A percentile compares a stretch with the other conserved stretches of the same genome.
Evolutionary conservation across 768 basidiomycete species (phyloP).

Genomic region (Tricholoma bakamatsutake): DNA sequence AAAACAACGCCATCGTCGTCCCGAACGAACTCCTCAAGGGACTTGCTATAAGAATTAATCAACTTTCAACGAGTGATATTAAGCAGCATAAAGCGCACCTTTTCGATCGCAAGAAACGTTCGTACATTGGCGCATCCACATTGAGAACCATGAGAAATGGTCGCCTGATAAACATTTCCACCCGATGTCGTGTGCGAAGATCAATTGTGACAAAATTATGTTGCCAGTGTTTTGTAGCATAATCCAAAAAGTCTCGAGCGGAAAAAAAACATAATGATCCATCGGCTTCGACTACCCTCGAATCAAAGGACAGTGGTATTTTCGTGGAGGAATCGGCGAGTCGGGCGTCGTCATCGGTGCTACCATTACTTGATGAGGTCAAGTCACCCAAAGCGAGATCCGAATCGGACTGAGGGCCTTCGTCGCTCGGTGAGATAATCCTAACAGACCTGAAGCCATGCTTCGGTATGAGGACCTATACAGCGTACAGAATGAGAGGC

Average conservation of each 20-base stretch:
- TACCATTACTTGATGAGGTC: not conserved
- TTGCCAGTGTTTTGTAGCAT: constrained; percentile 80
- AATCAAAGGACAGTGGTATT: not conserved
- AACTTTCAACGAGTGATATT: not conserved
- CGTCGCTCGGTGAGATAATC: constrained; percentile 20
- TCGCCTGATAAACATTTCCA: constrained; percentile 71
- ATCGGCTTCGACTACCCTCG: constrained; percentile 7
- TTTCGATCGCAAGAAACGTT: constrained; percentile 57
- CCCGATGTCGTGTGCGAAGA: constrained; percentile 44
- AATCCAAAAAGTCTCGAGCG: constrained; percentile 52
- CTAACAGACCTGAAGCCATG: constrained; percentile 53
- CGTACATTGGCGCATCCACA: constrained; percentile 76
- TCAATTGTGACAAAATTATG: constrained; percentile 78
- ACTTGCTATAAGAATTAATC: constrained; percentile 15
- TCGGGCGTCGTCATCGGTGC: not conserved
- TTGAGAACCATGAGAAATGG: constrained; percentile 87
- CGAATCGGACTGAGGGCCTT: not conserved
- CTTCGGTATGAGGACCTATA: not conserved
- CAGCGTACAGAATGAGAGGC: not conserved
- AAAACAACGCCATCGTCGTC: constrained; percentile 68
- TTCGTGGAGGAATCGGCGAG: not conserved
- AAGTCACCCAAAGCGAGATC: no score
- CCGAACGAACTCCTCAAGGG: constrained; percentile 69
- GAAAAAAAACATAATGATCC: constrained; percentile 36
- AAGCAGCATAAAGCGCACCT: constrained; percentile 29